A percentile compares a stretch with the other conserved stretches of the same genome.
These are phyloP conservation scores for Micractinium conductrix DNA, from an alignment of 139 green algal genomes.

Conservation along the genomic window DNA sequence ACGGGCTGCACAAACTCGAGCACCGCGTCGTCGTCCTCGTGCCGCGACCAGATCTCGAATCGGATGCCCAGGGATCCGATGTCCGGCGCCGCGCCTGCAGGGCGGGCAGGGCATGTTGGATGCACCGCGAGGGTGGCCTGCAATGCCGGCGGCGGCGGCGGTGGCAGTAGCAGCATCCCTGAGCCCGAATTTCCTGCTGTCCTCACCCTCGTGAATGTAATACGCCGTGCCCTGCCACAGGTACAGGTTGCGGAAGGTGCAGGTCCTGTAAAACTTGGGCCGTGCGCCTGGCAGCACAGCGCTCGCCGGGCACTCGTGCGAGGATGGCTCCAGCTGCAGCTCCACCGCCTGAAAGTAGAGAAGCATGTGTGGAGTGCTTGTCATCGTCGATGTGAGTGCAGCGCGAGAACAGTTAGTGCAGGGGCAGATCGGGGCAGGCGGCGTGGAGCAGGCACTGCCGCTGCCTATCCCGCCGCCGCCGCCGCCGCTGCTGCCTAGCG, in stretches of 20 bases:
- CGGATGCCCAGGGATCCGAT: neutral
- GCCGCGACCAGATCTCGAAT: neutral
- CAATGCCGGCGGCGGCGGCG: too few species aligned
- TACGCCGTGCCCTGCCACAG: neutral
- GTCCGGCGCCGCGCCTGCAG: neutral
- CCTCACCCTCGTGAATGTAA: neutral
- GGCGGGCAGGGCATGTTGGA: neutral
- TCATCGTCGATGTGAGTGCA: too few species aligned
- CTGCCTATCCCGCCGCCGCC: too few species aligned
- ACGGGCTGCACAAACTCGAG: neutral
- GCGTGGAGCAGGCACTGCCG: too few species aligned
- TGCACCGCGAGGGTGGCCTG: too few species aligned
- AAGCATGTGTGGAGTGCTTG: too few species aligned
- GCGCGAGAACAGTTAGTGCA: too few species aligned
- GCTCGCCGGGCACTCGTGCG: neutral
- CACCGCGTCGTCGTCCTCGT: neutral
- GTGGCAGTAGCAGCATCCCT: too few species aligned
- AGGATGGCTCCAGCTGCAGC: neutral
- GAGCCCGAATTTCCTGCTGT: too few species aligned
- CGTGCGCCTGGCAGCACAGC: neutral
- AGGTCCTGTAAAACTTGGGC: neutral
- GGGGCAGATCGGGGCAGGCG: too few species aligned
- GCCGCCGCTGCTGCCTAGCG: too few species aligned
- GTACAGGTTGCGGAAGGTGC: neutral
- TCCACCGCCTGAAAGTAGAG: too few species aligned